Evolutionary conservation across 2,329 filamentous ascomycete species (phyloP).

Genomic region (Fusarium musae): DNA sequence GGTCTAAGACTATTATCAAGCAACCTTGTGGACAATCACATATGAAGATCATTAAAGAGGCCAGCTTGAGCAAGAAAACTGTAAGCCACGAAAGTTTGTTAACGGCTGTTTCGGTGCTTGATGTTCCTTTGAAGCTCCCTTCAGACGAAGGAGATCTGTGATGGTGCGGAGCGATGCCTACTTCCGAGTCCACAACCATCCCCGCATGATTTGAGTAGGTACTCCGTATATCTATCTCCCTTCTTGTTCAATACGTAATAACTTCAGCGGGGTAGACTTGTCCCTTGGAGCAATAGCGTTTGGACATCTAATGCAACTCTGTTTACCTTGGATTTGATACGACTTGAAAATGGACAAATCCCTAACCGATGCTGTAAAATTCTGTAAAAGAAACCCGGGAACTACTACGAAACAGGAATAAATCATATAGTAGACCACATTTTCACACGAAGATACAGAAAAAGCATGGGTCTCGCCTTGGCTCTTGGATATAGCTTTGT

Average conservation of each 20-base stretch:
- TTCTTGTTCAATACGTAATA: neutral
- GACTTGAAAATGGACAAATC: neutral
- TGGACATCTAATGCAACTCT: neutral
- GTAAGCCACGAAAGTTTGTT: neutral
- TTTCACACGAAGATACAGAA: neutral
- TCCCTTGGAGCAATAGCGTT: neutral
- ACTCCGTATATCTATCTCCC: neutral
- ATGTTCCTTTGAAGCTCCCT: neutral
- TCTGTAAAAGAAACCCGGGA: neutral
- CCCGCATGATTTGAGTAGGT: neutral
- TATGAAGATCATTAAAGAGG: neutral
- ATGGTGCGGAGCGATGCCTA: neutral
- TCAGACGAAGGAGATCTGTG: neutral
- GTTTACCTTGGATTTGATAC: neutral
- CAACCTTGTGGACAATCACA: neutral
- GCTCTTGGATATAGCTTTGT: conserved; percentile 15
- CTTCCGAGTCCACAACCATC: neutral
- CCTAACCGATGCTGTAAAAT: neutral
- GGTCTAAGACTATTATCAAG: neutral
- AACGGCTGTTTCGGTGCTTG: neutral
- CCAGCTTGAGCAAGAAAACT: neutral
- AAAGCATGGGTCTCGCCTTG: conserved; percentile 15
- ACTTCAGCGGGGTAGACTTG: neutral
- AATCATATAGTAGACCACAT: neutral
- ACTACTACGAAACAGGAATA: neutral